Percentiles rank a stretch among this genome's conserved stretches.
Conservation (phyloP, 192 early-diverging fungal species). For the Coemansia umbellata region DNA sequence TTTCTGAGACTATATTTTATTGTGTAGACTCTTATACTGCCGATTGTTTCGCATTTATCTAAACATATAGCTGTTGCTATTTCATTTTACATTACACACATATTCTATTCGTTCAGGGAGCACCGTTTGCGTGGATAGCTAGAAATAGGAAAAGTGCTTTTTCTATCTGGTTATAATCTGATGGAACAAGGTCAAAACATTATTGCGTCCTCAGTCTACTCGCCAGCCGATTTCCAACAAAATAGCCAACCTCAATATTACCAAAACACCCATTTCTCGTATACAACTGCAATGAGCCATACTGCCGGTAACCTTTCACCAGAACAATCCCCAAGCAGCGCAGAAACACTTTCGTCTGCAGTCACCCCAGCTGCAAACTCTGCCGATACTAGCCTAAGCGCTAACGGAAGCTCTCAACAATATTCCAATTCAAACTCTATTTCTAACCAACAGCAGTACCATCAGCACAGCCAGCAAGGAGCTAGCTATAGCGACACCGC, state of each 20-base stretch:
- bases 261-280: neutral
- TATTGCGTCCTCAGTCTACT: constrained; percentile 29
- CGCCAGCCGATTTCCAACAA: constrained; percentile 22
- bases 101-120: too few relatives aligned
- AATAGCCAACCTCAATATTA: constrained; percentile 14
- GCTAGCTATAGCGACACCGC: constrained; percentile 18
- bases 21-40: too few relatives aligned
- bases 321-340: constrained; percentile 29
- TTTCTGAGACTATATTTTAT: too few relatives aligned
- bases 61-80: too few relatives aligned
- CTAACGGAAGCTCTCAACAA: constrained; percentile 7
- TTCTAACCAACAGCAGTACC: constrained; percentile 24
- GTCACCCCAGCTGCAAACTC: constrained; percentile 16
- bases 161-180: neutral
- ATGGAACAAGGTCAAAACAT: constrained; percentile 42
- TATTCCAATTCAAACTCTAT: neutral
- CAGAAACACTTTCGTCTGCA: constrained; percentile 24
- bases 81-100: too few relatives aligned
- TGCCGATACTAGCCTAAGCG: constrained; percentile 12
- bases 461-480: constrained; percentile 8
- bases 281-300: constrained; percentile 42
- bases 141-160: too few relatives aligned
- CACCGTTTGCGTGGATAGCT: too few relatives aligned
- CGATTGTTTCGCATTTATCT: too few relatives aligned
- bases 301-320: constrained; percentile 24